Conservation (phyloP, 768 basidiomycete species). For the Boletus sp. region DNA sequence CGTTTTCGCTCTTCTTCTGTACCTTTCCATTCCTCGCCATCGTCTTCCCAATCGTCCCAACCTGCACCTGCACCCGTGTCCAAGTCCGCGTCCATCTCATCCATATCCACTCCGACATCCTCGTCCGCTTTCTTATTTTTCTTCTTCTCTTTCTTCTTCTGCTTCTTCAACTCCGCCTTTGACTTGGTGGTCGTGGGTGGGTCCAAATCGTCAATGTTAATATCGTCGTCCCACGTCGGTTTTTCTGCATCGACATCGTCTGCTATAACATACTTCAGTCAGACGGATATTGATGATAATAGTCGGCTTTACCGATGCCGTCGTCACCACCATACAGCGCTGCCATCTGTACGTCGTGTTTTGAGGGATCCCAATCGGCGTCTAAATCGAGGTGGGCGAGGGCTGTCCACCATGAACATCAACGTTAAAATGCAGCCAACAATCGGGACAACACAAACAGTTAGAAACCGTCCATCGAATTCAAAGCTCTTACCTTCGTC, state of each 20-base stretch:
- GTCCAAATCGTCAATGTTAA: slow-evolving; percentile 70
- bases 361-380: slow-evolving; percentile 86
- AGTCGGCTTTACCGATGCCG: slow-evolving; percentile 27
- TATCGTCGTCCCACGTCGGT: slow-evolving; percentile 90
- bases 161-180: slow-evolving; percentile 21
- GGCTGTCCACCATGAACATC: slow-evolving; percentile 34
- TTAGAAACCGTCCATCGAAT: not conserved
- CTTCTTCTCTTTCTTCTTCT: slow-evolving; percentile 55
- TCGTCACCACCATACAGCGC: slow-evolving; percentile 61
- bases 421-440: not conserved
- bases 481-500: slow-evolving; percentile 23
- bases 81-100: slow-evolving; percentile 56
- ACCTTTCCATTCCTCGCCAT: slow-evolving; percentile 75
- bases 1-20: slow-evolving; percentile 89
- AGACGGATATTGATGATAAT: not conserved
- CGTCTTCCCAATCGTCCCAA: slow-evolving; percentile 26
- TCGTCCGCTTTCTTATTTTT: slow-evolving; percentile 34
- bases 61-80: slow-evolving; percentile 44
- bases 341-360: slow-evolving; percentile 81
- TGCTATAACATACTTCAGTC: slow-evolving; percentile 7
- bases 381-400: slow-evolving; percentile 78
- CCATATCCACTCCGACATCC: slow-evolving; percentile 45
- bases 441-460: not conserved
- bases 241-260: slow-evolving; percentile 52
- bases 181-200: slow-evolving; percentile 33